Evolutionary conservation across 768 basidiomycete genomes (phyloP).

Genomic region (Rhizopogon roseolus): DNA sequence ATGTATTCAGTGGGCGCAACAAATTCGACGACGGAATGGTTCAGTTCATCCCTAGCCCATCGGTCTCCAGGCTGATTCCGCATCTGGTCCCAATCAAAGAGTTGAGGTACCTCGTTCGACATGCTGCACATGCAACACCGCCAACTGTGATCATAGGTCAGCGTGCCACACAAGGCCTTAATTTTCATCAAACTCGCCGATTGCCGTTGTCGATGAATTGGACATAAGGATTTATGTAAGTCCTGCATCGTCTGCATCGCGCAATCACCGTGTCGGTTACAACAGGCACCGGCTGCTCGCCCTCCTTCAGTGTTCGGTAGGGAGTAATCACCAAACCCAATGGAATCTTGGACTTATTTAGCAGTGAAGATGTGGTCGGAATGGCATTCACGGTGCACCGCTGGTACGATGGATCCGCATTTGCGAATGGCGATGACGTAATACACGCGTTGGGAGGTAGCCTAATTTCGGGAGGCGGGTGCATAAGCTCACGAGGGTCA

Average conservation of each 20-base stretch:
- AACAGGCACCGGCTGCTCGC: constrained; percentile 81
- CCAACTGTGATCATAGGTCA: constrained; percentile 53
- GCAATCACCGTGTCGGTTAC: constrained; percentile 94
- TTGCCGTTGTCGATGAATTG: constrained; percentile 98
- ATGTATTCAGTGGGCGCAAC: constrained; percentile 99
- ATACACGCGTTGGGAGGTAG: constrained; percentile 82
- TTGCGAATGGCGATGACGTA: constrained; percentile 72
- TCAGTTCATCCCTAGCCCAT: constrained; percentile 91
- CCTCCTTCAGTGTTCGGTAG: constrained; percentile 81
- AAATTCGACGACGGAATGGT: constrained; percentile 91
- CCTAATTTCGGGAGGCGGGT: constrained; percentile 84
- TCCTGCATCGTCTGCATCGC: constrained; percentile 90
- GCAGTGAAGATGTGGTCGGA: constrained; percentile 82
- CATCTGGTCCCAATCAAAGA: constrained; percentile 97
- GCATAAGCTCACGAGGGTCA: constrained; percentile 78
- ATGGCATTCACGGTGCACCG: constrained; percentile 89
- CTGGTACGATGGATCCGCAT: constrained; percentile 89
- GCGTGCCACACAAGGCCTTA: constrained; percentile 4
- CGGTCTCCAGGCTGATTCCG: constrained; percentile 93
- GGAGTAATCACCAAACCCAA: constrained; percentile 87
- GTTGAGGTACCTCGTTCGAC: constrained; percentile 96
- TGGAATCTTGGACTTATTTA: constrained; percentile 88
- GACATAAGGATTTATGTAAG: constrained; percentile 97
- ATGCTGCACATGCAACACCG: constrained; percentile 99
- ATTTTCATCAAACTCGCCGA: constrained; percentile 41